Conservation (phyloP, 163 green algal genomes). For the Scenedesmus sp. region DNA sequence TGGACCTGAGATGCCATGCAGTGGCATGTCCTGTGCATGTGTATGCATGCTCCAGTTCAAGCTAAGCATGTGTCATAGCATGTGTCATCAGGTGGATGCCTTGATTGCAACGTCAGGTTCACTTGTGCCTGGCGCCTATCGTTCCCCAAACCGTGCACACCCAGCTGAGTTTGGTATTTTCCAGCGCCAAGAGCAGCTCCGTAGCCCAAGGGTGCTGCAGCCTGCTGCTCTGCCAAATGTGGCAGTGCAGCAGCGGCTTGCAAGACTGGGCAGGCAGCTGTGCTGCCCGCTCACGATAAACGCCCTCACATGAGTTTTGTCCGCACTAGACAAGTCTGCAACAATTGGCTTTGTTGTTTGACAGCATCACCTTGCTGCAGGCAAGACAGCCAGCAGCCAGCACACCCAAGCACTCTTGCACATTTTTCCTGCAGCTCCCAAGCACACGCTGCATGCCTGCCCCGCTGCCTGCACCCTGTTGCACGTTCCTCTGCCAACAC, state of each 20-base stretch:
- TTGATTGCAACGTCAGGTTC: background rate
- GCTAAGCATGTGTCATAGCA: background rate
- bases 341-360: no score
- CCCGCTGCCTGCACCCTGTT: background rate
- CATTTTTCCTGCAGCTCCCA: background rate
- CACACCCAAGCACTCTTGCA: background rate
- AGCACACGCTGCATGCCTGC: background rate
- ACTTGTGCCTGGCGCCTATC: slow-evolving; percentile 30
- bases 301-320: background rate
- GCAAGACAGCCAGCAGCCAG: background rate
- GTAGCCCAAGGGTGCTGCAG: background rate
- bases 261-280: background rate
- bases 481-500: background rate
- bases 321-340: no score
- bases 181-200: slow-evolving; percentile 34
- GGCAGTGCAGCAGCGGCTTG: background rate
- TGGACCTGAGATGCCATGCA: no score
- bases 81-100: background rate
- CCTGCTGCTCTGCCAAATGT: background rate
- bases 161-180: slow-evolving; percentile 56
- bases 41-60: no score
- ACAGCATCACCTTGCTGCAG: no score
- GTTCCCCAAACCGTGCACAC: slow-evolving; percentile 49
- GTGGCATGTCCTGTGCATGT: no score
- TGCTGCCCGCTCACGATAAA: background rate